Percentiles rank a stretch among this genome's conserved stretches.
Conservation (phyloP, 805 yeast species). For the Komagataella ulmi region DNA sequence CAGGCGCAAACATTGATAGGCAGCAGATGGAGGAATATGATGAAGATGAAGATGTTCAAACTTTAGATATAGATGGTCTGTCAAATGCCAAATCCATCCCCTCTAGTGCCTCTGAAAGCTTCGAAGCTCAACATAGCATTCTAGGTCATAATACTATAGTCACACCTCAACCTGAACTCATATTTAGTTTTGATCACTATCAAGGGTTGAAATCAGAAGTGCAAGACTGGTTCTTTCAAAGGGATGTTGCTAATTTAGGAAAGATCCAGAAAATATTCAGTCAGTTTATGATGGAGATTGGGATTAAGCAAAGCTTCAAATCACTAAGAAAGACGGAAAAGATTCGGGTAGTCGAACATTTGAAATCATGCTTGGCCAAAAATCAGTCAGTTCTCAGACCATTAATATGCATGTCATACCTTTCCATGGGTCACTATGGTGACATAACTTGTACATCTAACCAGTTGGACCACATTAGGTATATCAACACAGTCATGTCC, state of each 20-base stretch:
- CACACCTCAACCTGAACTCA: not conserved
- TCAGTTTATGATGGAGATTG: not conserved
- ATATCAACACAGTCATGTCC: conserved; percentile 6
- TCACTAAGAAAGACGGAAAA: not conserved
- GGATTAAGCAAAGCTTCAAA: not conserved
- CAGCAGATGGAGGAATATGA: conserved; percentile 18
- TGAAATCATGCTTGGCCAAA: not conserved
- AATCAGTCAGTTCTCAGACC: conserved; percentile 2
- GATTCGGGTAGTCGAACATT: not conserved
- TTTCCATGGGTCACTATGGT: conserved; percentile 17
- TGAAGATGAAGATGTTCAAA: conserved; percentile 13
- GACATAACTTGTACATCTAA: conserved; percentile 7
- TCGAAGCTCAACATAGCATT: not conserved
- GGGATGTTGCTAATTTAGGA: not conserved
- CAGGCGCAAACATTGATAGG: conserved; percentile 15
- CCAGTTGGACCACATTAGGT: conserved; percentile 11
- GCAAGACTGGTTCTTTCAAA: not conserved
- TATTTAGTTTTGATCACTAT: not conserved
- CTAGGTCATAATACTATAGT: not conserved
- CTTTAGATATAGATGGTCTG: not conserved
- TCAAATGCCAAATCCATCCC: not conserved
- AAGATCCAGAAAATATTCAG: not conserved
- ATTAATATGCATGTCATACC: conserved; percentile 12
- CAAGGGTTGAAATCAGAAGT: not conserved
- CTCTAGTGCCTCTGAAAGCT: not conserved